Conservation (phyloP, 2,329 filamentous ascomycete species). For the Penicillium brasilianum region DNA sequence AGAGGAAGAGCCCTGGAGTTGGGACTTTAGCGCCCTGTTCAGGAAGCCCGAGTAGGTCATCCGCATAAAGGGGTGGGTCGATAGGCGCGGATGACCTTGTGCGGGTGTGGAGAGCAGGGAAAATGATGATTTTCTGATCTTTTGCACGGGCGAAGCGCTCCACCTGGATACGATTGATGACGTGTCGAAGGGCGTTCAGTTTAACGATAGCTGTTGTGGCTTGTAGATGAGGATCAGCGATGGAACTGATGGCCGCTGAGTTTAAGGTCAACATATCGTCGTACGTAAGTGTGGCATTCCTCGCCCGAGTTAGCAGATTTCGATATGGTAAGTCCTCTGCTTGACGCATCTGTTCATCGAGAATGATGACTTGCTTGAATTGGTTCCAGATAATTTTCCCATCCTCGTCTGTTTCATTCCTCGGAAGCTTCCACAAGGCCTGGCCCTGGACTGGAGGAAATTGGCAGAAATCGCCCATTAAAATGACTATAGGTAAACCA, state of each 20-base stretch:
- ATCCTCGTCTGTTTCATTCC: constrained; percentile 8
- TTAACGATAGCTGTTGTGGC: not conserved
- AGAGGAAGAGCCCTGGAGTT: constrained; percentile 6
- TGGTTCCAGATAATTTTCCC: constrained; percentile 12
- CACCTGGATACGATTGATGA: constrained; percentile 7
- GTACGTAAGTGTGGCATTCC: constrained; percentile 3
- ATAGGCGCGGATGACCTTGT: not conserved
- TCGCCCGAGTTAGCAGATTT: constrained; percentile 3
- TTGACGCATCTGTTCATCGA: constrained; percentile 12
- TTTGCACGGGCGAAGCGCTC: constrained; percentile 4
- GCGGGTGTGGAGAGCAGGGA: constrained; percentile 7
- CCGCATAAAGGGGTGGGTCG: constrained; percentile 1
- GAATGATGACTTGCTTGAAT: constrained; percentile 14
- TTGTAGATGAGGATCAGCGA: constrained; percentile 4
- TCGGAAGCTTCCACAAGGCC: constrained; percentile 10
- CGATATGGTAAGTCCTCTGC: constrained; percentile 9
- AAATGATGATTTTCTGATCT: constrained; percentile 6
- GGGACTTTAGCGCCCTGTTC: constrained; percentile 1
- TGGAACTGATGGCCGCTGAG: not conserved
- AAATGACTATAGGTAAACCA: constrained; percentile 12
- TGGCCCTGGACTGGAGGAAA: constrained; percentile 12
- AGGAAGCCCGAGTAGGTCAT: constrained; percentile 3
- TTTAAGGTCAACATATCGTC: not conserved
- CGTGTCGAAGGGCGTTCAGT: constrained; percentile 6
- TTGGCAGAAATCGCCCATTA: constrained; percentile 15